phyloP scores from a whole-genome alignment of 768 basidiomycete genomes.

The Lactarius hatsudake region DNA sequence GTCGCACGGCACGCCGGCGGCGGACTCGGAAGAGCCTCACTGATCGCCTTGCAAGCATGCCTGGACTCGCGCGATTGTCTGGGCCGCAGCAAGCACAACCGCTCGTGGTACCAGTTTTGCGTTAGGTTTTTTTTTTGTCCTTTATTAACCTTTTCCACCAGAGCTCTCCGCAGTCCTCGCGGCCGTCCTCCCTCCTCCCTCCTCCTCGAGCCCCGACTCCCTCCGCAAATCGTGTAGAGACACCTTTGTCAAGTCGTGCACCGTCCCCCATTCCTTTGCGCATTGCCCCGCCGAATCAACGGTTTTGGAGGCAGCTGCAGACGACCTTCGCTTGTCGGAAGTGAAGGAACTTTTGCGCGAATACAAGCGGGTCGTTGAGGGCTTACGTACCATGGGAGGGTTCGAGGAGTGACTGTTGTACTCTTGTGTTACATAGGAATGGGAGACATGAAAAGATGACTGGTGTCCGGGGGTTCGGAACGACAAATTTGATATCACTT shows the following conservation, averaged over 20 bases:
- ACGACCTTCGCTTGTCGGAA: conserved; percentile 79
- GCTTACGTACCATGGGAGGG: conserved; percentile 56
- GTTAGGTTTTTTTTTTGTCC: neutral
- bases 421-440: neutral
- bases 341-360: conserved; percentile 77
- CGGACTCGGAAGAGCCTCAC: conserved; percentile 64
- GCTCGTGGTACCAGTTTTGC: conserved; percentile 20
- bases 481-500: neutral
- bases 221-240: conserved; percentile 37
- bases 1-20: conserved; percentile 30
- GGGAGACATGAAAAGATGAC: neutral
- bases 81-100: conserved; percentile 15
- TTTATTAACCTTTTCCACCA: conserved; percentile 22
- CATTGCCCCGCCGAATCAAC: conserved; percentile 59
- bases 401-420: conserved; percentile 20
- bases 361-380: conserved; percentile 76
- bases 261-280: conserved; percentile 42
- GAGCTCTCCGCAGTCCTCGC: conserved; percentile 39
- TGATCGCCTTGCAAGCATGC: conserved; percentile 79
- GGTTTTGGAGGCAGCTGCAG: conserved; percentile 71
- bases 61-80: conserved; percentile 49
- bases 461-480: conserved; percentile 6
- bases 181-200: conserved; percentile 42
- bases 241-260: conserved; percentile 40
- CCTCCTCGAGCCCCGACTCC: conserved; percentile 29